Conservation (phyloP, 768 basidiomycete genomes). For the Boletus subcaerulescens region DNA sequence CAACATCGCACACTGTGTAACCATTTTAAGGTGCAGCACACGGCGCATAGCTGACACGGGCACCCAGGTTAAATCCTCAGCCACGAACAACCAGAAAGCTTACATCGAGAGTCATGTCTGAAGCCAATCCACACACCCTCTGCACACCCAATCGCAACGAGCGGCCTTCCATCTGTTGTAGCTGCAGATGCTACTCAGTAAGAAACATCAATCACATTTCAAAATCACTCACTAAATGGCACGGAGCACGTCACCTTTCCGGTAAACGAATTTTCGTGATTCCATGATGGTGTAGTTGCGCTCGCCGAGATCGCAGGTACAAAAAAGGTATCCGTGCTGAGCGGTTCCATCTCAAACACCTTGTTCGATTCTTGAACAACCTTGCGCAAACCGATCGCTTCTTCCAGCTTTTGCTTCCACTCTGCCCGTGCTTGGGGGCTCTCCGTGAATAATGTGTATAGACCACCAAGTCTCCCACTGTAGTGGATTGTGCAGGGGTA, state of each 20-base stretch:
- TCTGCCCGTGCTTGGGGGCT: constrained; percentile 68
- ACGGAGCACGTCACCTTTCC: constrained; percentile 94
- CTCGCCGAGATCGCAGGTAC: constrained; percentile 62
- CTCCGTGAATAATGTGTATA: constrained; percentile 87
- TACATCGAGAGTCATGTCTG: constrained; percentile 83
- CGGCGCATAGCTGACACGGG: constrained; percentile 72
- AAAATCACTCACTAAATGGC: constrained; percentile 67
- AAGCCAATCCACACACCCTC: constrained; percentile 97
- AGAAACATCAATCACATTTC: neutral
- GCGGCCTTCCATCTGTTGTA: constrained; percentile 76
- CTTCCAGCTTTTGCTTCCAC: constrained; percentile 88
- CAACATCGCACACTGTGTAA: constrained; percentile 93
- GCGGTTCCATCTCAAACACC: constrained; percentile 89
- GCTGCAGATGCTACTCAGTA: constrained; percentile 40
- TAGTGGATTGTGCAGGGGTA: constrained; percentile 90
- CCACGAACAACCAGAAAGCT: neutral
- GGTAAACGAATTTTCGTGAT: constrained; percentile 66
- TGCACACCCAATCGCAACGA: constrained; percentile 92
- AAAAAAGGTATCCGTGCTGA: constrained; percentile 86
- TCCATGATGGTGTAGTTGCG: constrained; percentile 49
- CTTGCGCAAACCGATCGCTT: constrained; percentile 80
- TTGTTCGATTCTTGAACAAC: constrained; percentile 92
- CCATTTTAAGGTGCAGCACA: constrained; percentile 89
- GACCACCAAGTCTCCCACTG: constrained; percentile 82
- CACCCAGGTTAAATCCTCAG: constrained; percentile 5